Evolutionary conservation across 2,329 filamentous ascomycete genomes (phyloP), one percentile per base, ranked within the genome.

Genomic region (Chaetomiaceae sp.): DNA sequence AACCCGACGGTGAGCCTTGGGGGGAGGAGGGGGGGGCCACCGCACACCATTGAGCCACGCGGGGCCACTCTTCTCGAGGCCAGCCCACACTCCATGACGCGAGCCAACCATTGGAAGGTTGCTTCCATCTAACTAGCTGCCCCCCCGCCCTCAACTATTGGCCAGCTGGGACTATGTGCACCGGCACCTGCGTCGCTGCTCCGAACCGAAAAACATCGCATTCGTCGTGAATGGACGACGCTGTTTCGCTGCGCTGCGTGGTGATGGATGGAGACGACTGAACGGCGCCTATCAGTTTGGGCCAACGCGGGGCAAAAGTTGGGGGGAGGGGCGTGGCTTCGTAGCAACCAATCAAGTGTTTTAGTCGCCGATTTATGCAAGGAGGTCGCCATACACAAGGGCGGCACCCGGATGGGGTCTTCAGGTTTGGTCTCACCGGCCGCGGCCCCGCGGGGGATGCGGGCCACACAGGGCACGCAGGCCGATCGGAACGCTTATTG

Each of bases 351-450:
- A 27, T 27, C 25, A 27, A 5, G 5, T 27, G 25, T 27, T 9
- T 36, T 6, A 41, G n/a, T 14, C 18, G 25, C 25, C 8, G 34
- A 34, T 11, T 36, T 23, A 21, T 46, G 43, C 30, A 27, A 23
- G 30, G 18, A 27, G 37, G n/a, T 25, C n/a, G n/a, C n/a, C n/a
- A n/a, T n/a, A n/a, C n/a, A n/a, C n/a, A n/a, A n/a, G 20, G 29
- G 44, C 32, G 36, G 46, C 46, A 48, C 30, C 36, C 30, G 41
- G n/a, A n/a, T n/a, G n/a, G n/a, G n/a, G n/a, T n/a, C n/a, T n/a
- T n/a, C 29, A 32, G 42, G 25, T 27, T 9, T 10, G 32, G 42
- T 33, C 29, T 44, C 42, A 44, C 27, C 27, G 27, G 42, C 42
- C 38, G 37, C 37, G n/a, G 37, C 14, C 23, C 25, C 25, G 25